Percentiles rank a stretch among this genome's conserved stretches.
Evolutionary conservation across 768 basidiomycete species (phyloP).

Genomic region (Baorangia bicolor): DNA sequence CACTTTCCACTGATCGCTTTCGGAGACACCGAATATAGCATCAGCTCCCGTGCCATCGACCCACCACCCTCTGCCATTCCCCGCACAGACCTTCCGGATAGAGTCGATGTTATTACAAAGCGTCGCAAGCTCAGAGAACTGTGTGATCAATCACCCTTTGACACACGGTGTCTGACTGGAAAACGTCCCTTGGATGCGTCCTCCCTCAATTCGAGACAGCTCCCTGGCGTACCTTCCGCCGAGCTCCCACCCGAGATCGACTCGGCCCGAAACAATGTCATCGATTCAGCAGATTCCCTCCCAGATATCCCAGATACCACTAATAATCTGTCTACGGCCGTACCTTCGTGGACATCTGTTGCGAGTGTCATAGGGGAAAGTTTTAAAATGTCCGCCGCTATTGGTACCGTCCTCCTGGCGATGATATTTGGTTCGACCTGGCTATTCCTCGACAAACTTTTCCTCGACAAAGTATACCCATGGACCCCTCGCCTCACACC

Average conservation of each 20-base stretch:
- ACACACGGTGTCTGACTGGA: slow-evolving; percentile 64
- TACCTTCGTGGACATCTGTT: slow-evolving; percentile 18
- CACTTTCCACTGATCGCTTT: slow-evolving; percentile 83
- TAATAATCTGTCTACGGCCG: slow-evolving; percentile 9
- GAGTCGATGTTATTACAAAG: slow-evolving; percentile 46
- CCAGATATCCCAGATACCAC: slow-evolving; percentile 18
- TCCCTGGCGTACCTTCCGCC: slow-evolving; percentile 54
- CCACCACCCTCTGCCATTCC: slow-evolving; percentile 33
- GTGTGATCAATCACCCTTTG: slow-evolving; percentile 39
- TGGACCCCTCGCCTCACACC: background rate
- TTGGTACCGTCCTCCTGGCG: slow-evolving; percentile 26
- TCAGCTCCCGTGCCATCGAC: slow-evolving; percentile 35
- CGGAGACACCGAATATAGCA: slow-evolving; percentile 42
- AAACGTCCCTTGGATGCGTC: slow-evolving; percentile 52
- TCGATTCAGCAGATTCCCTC: slow-evolving; percentile 16
- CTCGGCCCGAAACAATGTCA: slow-evolving; percentile 4
- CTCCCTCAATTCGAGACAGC: slow-evolving; percentile 50
- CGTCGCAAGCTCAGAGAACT: slow-evolving; percentile 43
- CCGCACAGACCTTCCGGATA: slow-evolving; percentile 36
- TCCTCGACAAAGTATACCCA: slow-evolving; percentile 12
- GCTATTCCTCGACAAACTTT: slow-evolving; percentile 25
- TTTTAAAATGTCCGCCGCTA: slow-evolving; percentile 11
- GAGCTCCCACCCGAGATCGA: slow-evolving; percentile 30
- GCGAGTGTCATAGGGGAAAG: slow-evolving; percentile 11
- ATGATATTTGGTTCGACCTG: slow-evolving; percentile 23